These are phyloP conservation scores for Lepidopterella palustris DNA, from an alignment of 495 filamentous ascomycete species.

Conservation along the genomic window DNA sequence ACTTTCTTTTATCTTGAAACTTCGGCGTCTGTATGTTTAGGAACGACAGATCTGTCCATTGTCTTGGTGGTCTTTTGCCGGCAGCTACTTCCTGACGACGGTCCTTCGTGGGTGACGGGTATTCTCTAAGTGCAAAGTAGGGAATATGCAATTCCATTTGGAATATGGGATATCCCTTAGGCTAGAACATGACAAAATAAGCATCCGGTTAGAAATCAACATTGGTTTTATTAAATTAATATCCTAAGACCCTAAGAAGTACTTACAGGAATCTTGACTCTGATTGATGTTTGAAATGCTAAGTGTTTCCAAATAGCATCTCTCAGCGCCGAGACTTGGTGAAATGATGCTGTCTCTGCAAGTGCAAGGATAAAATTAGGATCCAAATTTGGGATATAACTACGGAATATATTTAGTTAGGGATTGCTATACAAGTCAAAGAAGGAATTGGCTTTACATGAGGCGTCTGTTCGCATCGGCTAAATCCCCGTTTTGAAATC, in stretches of 20 bases:
- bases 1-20: neutral
- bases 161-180: neutral
- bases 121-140: constrained; percentile 2
- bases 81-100: neutral
- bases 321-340: neutral
- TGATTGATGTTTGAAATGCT: constrained; percentile 4
- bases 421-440: neutral
- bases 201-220: neutral
- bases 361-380: constrained; percentile 2
- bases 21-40: neutral
- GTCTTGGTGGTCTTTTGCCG: neutral
- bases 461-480: constrained; percentile 13
- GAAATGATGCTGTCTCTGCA: constrained; percentile 3
- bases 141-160: constrained; percentile 13
- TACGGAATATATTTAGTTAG: neutral
- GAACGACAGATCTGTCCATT: constrained; percentile 4
- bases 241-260: neutral
- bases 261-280: constrained; percentile 12
- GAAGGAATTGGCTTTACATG: neutral
- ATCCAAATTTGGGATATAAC: constrained; percentile 10
- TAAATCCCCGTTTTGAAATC: constrained; percentile 2
- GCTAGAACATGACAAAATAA: neutral
- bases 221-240: too few relatives aligned
- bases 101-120: neutral
- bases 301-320: constrained; percentile 10